Evolutionary conservation across 768 basidiomycete genomes (phyloP).

Genomic region (Leccinum variicolor): DNA sequence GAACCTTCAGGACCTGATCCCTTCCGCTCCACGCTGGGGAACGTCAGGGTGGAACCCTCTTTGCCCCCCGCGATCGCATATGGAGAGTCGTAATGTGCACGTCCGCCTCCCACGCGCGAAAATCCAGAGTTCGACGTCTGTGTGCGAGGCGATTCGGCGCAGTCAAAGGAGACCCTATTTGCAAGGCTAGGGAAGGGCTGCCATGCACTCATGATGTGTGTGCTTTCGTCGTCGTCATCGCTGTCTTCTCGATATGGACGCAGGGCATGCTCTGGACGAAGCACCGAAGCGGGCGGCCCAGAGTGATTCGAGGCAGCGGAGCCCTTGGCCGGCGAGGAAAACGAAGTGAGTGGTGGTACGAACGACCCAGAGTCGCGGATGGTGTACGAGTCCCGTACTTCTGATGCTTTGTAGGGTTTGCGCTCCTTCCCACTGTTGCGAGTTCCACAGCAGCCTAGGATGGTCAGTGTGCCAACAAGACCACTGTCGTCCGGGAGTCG

Average conservation of each 20-base stretch:
- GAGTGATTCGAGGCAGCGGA: constrained; percentile 39
- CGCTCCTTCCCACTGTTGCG: constrained; percentile 34
- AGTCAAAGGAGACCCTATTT: constrained; percentile 22
- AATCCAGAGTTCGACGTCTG: constrained; percentile 58
- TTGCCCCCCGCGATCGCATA: constrained; percentile 63
- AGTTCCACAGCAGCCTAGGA: constrained; percentile 64
- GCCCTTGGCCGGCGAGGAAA: constrained; percentile 27
- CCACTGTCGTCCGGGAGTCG: constrained; percentile 80
- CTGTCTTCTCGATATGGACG: constrained; percentile 75
- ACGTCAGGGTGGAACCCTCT: constrained; percentile 57
- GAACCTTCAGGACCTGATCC: constrained; percentile 26
- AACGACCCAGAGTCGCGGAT: constrained; percentile 47
- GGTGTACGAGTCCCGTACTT: constrained; percentile 27
- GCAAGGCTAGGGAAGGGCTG: constrained; percentile 58
- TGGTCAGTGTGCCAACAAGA: constrained; percentile 76
- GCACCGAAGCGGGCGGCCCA: constrained; percentile 60
- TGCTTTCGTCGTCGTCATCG: constrained; percentile 65
- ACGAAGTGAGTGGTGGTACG: constrained; percentile 38
- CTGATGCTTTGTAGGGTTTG: constrained; percentile 23
- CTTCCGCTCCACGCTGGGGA: constrained; percentile 58
- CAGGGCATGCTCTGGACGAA: constrained; percentile 76
- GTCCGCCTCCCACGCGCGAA: constrained; percentile 82
- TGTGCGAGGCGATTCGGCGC: constrained; percentile 26
- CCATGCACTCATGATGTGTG: constrained; percentile 96
- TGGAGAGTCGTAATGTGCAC: constrained; percentile 80